Evolutionary conservation across 352 stramenopile genomes (phyloP).

Genomic region (Globisporangium echinulatum): DNA sequence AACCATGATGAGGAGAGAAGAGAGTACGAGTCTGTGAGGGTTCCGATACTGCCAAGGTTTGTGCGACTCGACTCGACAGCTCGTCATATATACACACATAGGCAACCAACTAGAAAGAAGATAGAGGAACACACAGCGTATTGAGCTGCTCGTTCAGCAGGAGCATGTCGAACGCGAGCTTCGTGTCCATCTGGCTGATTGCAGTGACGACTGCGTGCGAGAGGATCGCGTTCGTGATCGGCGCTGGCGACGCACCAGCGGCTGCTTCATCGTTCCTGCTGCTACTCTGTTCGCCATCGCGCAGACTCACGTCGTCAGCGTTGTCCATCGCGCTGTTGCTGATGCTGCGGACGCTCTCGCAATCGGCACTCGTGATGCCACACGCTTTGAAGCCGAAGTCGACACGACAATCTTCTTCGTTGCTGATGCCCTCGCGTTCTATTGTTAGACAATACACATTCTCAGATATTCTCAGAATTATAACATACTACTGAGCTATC

Average conservation of each 20-base stretch:
- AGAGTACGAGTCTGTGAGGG: neutral
- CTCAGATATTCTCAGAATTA: too few relatives aligned
- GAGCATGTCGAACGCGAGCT: slow-evolving; percentile 63
- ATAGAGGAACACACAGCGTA: slow-evolving; percentile 10
- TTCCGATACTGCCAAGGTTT: too few relatives aligned
- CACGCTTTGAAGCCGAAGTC: too few relatives aligned
- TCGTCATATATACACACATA: neutral
- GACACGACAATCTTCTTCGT: too few relatives aligned
- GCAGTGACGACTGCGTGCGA: slow-evolving; percentile 35
- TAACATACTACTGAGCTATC: too few relatives aligned
- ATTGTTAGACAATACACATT: too few relatives aligned
- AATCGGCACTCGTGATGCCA: neutral
- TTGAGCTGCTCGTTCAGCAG: slow-evolving; percentile 47
- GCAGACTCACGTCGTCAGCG: neutral
- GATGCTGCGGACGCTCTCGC: too few relatives aligned
- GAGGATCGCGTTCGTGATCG: slow-evolving; percentile 33
- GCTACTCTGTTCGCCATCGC: neutral
- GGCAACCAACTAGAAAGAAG: neutral
- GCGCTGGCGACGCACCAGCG: neutral
- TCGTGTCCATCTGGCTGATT: slow-evolving; percentile 41
- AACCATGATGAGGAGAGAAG: neutral
- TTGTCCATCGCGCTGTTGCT: neutral
- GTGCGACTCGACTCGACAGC: neutral
- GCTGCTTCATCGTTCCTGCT: neutral
- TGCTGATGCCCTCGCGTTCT: too few relatives aligned